Evolutionary conservation across 148 eudicot genomes (phyloP).

Genomic region (Euryodendron excelsum): DNA sequence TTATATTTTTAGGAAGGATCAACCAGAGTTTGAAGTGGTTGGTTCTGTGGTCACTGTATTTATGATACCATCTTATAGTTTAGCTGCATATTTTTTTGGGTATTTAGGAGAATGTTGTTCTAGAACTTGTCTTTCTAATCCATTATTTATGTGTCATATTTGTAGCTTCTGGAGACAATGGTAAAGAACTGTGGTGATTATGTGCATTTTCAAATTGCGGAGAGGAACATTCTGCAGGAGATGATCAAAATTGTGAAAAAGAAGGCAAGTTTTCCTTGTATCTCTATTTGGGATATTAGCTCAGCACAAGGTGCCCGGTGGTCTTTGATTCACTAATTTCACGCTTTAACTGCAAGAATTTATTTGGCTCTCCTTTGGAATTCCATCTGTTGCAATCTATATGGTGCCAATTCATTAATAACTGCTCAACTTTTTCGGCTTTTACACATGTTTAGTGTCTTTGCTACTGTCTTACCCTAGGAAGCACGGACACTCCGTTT

Average conservation of each 20-base stretch:
- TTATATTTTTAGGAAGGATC: no score
- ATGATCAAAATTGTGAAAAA: constrained; percentile 91
- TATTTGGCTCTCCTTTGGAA: background rate
- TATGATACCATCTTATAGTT: background rate
- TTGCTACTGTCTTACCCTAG: no score
- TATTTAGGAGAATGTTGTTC: background rate
- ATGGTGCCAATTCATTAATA: no score
- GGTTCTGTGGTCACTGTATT: background rate
- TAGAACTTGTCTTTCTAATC: constrained; percentile 5
- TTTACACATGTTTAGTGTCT: no score
- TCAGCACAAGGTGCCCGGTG: background rate
- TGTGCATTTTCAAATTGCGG: constrained; percentile 77
- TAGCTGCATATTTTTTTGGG: background rate
- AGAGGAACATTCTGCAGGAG: constrained; percentile 69
- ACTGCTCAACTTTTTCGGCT: no score
- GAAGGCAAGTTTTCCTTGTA: constrained; percentile 47
- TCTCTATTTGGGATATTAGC: background rate
- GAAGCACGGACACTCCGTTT: no score
- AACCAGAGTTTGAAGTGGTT: background rate
- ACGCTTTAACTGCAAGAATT: background rate
- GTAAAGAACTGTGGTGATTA: constrained; percentile 95
- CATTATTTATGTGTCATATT: constrained; percentile 1
- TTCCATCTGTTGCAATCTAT: no score
- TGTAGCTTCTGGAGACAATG: constrained; percentile 92
- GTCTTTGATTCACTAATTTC: background rate